Evolutionary conservation across 75 land plant genomes (phyloP), one percentile per base, ranked within the genome.

Genomic region (Selaginella moellendorffii): DNA sequence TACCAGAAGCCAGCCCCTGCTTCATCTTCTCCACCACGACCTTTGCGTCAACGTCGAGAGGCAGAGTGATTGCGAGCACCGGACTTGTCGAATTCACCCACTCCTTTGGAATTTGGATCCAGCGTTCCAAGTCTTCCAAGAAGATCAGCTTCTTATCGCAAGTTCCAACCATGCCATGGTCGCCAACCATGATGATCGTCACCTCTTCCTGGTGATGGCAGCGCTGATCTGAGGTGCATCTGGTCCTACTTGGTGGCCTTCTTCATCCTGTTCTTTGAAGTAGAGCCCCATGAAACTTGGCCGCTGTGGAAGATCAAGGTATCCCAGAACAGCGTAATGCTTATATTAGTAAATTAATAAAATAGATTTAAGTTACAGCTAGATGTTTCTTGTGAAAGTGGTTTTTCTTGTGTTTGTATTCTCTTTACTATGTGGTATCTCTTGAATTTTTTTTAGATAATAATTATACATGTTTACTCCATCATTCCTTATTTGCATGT

Each of bases 1-100:
- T 83, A 23, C 95, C 97, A 23, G 85, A 83, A n/a, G 56, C 64
- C 67, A 90, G 70, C 0, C 83, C 91, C 58, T 77, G 71, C n/a
- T 68, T 78, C 69, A 90, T 86, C 65, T 84, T 90, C 27, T 65
- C 68, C 19, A 79, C 79, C 9, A 83, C 78, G 8, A 70, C 79
- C 0, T 65, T 46, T 0, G 64, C 65, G 17, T 72, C 67, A 14
- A 69, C 65, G 0, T 74, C 81, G 0, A 68, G 27, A 18, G 59
- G 8, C 5, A 19, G 59, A 8, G 17, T 8, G 21, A 56, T 56
- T 19, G n/a, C 24, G 5, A 56, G 59, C 8, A 56, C 9, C 5
- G 59, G 19, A 19, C n/a, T 24, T 5, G 5, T 9, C 17, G 19
- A 56, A 21, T 56, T n/a, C 9, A 56, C 24, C 59, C 59, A 56